Evolutionary conservation across 2,329 filamentous ascomycete genomes (phyloP), one percentile per base, ranked within the genome.

Genomic region (Thielaviopsis populi): DNA sequence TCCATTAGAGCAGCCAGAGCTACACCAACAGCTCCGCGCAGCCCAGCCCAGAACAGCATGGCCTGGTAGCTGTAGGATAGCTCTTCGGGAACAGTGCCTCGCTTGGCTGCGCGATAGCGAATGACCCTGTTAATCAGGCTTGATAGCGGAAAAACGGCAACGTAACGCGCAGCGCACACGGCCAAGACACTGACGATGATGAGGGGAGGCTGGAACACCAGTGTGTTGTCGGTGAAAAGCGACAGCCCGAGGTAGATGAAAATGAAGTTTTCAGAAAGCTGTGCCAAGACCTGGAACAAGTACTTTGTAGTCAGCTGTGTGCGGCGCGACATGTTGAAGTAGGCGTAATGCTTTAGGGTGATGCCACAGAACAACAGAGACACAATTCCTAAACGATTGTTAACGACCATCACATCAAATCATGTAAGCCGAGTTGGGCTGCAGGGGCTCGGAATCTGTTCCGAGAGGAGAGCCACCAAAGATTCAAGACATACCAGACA

Each of bases 41-140:
- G 80, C 30, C 94, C 94, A 17, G 94, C 94, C 94, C 94, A 99
- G 76, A 95, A 99, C n/a, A 99, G 83, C 94, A 99, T 97, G n/a
- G 88, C 91, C 74, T 97, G 94, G 74, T 97, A 96, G 69, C 89
- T 90, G 72, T 91, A 95, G 0, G 94, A 94, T 42, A 99, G 77
- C 73, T 97, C 94, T 68, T 97, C 92, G 17, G 84, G 83, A 4
- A 86, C 83, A 64, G 73, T 67, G 27, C 91, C 91, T 63, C 86
- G 82, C 59, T 89, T 84, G 60, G 83, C 82, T 17, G 91, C 89
- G 58, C 91, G 84, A 72, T 96, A 96, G 65, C 88, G 84, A 69
- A 95, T 90, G 71, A 96, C 87, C 81, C 87, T 91, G 74, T 99
- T 99, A 74, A 99, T 95, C 17, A 86, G 81, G 69, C 80, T 85